Conservation (phyloP, 1,284 basidiomycete species). For the Puccinia coronata region DNA sequence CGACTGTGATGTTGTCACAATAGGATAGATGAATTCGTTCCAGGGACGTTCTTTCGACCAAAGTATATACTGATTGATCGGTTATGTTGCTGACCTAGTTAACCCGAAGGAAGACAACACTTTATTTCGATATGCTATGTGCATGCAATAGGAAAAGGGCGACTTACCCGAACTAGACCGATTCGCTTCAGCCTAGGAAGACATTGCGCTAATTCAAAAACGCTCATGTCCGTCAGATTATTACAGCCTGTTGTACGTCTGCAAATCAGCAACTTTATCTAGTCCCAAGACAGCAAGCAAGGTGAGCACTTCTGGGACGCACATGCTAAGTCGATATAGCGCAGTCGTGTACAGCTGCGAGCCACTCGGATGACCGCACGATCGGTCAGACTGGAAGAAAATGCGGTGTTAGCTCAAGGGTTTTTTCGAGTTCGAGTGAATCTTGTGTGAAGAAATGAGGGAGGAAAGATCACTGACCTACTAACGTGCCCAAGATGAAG, state of each 20-base stretch:
- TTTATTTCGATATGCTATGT: slow-evolving; percentile 1
- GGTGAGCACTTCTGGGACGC: slow-evolving; percentile 50
- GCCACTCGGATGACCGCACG: slow-evolving; percentile 80
- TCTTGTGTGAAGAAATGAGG: not conserved
- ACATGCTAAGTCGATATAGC: slow-evolving; percentile 98
- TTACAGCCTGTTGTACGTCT: slow-evolving; percentile 70
- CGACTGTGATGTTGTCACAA: slow-evolving; percentile 90
- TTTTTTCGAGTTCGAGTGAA: too few species aligned
- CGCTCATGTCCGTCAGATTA: slow-evolving; percentile 85
- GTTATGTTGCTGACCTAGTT: slow-evolving; percentile 81
- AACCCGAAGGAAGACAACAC: not conserved
- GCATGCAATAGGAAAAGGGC: not conserved
- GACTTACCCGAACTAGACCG: slow-evolving; percentile 81
- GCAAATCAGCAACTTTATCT: slow-evolving; percentile 19
- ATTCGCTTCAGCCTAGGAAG: slow-evolving; percentile 90
- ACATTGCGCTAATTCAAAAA: slow-evolving; percentile 79
- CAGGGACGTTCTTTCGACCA: slow-evolving; percentile 71
- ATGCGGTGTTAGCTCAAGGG: not conserved
- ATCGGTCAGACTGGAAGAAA: slow-evolving; percentile 75
- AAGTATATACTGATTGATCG: slow-evolving; percentile 84
- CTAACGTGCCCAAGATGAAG: slow-evolving; percentile 89
- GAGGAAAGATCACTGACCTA: slow-evolving; percentile 59
- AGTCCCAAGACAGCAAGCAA: not conserved
- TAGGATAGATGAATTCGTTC: slow-evolving; percentile 97
- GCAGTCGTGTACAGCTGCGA: slow-evolving; percentile 81